Base-by-base conservation (phyloP, 495 filamentous ascomycete genomes). In the Cercophora samala region DNA sequence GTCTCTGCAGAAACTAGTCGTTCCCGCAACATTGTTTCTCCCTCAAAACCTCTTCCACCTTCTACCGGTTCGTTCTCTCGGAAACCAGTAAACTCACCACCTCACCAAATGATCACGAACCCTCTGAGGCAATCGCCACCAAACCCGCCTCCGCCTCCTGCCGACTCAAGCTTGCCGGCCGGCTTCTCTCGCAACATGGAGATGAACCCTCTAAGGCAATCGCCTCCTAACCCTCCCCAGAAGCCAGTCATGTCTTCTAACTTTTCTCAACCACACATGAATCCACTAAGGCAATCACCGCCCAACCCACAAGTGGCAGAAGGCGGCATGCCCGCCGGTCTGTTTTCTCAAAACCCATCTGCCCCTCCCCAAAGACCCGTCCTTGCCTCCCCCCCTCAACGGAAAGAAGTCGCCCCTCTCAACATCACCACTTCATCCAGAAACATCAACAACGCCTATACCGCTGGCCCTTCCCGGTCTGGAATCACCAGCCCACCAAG, bases 31-130 rank as follows among this genome's bases (percentile, higher is more conserved):
- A 13, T 56, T 23, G 22, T 23, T 8, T 56, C 53, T 56, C 53
- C 53, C 11, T 2, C 54, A 19, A 24, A 21, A 24, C 9, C 32
- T 11, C 54, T n/a, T 17, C 2, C 61, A 2, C 53, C 37, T 19
- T 6, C 19, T 11, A 29, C 61, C 23, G 62, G 25, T 8, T 0
- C 13, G 6, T 29, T 64, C 17, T 2, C 24, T 37, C 56, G 66
- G 11, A 68, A 68, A 25, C 62, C 66, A 17, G 42, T 64, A 37
- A 55, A 60, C n/a, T 46, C 53, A 56, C 53, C 53, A 22, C 60
- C 9, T 11, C 60, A n/a, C 24, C 24, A 37, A 60, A 24, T 29
- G 24, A 13, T 18, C 13, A 24, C 15, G 25, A 29, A 24, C 8
- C 21, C 58, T 25, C 17, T 60, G 5, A 22, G 22, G 5, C 13